Base-by-base conservation (phyloP, 805 yeast species). In the Ogataea corticis region DNA sequence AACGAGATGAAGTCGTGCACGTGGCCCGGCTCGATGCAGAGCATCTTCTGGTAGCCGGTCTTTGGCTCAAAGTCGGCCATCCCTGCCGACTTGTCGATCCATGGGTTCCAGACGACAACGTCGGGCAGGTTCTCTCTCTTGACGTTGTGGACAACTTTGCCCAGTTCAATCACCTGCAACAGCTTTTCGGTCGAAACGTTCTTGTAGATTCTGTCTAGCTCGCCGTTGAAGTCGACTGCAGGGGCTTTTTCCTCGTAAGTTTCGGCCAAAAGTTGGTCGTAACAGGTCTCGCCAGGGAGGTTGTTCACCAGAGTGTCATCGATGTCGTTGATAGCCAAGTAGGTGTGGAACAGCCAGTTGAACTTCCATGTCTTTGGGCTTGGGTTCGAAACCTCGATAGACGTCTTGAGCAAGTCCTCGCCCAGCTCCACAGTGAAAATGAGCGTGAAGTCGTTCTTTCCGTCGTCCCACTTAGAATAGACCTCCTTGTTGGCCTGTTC, bases 21-120 rank as follows among this genome's bases (percentile, higher is more conserved):
- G 55, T 83, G 75, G 34, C 99, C 99, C 2, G 97, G 95, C 67
- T 94, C 99, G 46, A 94, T 78, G 69, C 99, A 94, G 46, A 94
- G 80, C 98, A 94, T 92, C 37, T 83, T 73, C 54, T 81, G 75
- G 71, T 74, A 94, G 5, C 97, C 98, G 43, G 68, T 66, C 63
- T 87, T 88, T 41, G 98, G 99, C 56, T 75, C 77, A 59, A 92
- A 94, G 68, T 94, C 99, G 33, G 73, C 83, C 92, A 94, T 87
- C 2, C 85, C 83, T 18, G 69, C 72, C n/a, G 94, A 79, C 65
- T 86, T 87, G 45, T 85, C 76, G 54, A 79, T 72, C 99, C 98
- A 94, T 30, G 99, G 99, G 67, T 94, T 94, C 99, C 99, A 94
- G 44, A 94, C 97, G 39, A 94, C 98, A 4, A 77, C 71, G 52